Evolutionary conservation across 1,284 basidiomycete species (phyloP).

Genomic region (Chalciporus sp.): DNA sequence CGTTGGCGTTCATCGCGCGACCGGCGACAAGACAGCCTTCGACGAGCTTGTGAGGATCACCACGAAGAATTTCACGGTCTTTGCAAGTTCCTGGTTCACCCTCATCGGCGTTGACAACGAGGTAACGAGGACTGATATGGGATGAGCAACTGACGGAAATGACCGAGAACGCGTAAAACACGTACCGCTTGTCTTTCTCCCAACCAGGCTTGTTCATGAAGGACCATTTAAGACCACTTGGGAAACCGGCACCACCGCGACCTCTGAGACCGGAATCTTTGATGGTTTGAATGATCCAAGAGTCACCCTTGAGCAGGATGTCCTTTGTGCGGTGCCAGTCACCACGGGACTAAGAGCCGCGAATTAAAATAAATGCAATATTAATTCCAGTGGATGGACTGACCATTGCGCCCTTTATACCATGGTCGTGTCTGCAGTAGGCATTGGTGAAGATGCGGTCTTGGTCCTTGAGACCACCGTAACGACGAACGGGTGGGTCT

Average conservation of each 20-base stretch:
- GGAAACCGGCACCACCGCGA: constrained; percentile 97
- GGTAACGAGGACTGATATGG: constrained; percentile 77
- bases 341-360: constrained; percentile 69
- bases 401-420: constrained; percentile 87
- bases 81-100: constrained; percentile 99
- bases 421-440: constrained; percentile 83
- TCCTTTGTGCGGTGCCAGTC: constrained; percentile 99
- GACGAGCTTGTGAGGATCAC: constrained; percentile 97
- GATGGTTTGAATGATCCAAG: constrained; percentile 96
- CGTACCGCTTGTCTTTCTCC: constrained; percentile 89
- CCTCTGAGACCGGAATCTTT: constrained; percentile 97
- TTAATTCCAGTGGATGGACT: constrained; percentile 16
- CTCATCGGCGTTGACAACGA: constrained; percentile 98
- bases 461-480: constrained; percentile 92
- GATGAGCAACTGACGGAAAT: constrained; percentile 3
- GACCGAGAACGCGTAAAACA: neutral
- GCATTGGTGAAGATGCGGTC: constrained; percentile 93
- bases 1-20: constrained; percentile 96
- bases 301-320: constrained; percentile 91
- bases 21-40: constrained; percentile 98
- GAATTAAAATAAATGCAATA: neutral
- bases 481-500: constrained; percentile 80
- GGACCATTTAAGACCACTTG: constrained; percentile 96
- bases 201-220: constrained; percentile 99
- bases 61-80: constrained; percentile 96